Conservation (phyloP, 371 early-diverging fungal genomes). For the Zopfochytrium polystomum region DNA sequence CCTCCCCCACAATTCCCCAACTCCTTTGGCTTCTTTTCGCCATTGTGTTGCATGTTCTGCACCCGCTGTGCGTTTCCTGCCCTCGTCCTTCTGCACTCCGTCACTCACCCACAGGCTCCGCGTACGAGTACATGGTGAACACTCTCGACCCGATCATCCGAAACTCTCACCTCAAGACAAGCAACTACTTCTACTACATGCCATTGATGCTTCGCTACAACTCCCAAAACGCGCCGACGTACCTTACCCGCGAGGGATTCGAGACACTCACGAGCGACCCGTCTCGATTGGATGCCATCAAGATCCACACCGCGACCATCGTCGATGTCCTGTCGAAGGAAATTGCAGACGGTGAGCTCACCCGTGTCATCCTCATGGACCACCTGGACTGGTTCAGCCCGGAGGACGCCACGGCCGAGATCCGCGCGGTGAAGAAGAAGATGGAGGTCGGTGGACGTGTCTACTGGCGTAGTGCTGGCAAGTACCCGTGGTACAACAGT, state of each 20-base stretch:
- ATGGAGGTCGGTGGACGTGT: slow-evolving; percentile 67
- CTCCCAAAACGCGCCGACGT: slow-evolving; percentile 62
- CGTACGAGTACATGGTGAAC: slow-evolving; percentile 74
- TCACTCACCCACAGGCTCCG: slow-evolving; percentile 46
- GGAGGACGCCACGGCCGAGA: slow-evolving; percentile 63
- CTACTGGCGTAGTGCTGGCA: slow-evolving; percentile 75
- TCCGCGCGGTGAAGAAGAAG: slow-evolving; percentile 60
- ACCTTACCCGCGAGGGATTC: slow-evolving; percentile 70
- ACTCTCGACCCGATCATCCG: slow-evolving; percentile 76
- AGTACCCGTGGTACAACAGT: slow-evolving; percentile 76
- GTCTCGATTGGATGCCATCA: slow-evolving; percentile 58
- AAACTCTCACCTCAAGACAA: slow-evolving; percentile 58
- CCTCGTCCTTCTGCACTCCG: too few species aligned
- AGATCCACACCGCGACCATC: slow-evolving; percentile 77
- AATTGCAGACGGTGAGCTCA: slow-evolving; percentile 61
- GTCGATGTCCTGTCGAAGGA: slow-evolving; percentile 58
- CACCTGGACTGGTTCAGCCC: slow-evolving; percentile 84
- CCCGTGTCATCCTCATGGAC: slow-evolving; percentile 80
- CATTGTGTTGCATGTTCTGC: neutral
- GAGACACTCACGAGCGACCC: slow-evolving; percentile 54
- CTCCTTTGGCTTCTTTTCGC: neutral
- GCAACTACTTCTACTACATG: slow-evolving; percentile 83
- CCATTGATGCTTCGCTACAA: slow-evolving; percentile 70
- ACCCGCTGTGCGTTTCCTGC: neutral
- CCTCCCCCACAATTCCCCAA: slow-evolving; percentile 2